Percentiles rank a stretch among this genome's conserved stretches.
These are phyloP conservation scores for Agrocybe praecox DNA, from an alignment of 768 basidiomycete genomes.

Conservation along the genomic window DNA sequence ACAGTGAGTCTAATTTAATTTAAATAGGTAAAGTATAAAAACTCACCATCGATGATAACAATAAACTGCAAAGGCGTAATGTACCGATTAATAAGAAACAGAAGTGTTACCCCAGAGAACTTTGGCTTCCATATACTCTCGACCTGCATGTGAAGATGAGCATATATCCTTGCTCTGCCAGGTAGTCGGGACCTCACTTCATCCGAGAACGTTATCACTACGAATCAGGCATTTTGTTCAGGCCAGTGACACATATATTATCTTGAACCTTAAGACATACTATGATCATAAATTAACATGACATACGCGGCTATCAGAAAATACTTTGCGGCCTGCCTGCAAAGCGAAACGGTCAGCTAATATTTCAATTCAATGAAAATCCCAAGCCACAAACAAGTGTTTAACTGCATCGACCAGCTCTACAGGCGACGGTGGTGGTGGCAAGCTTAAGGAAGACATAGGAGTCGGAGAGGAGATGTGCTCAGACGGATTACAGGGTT, in stretches of 20 bases:
- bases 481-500: neutral
- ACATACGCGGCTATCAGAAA: conserved; percentile 20
- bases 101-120: conserved; percentile 22
- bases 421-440: neutral
- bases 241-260: neutral
- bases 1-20: neutral
- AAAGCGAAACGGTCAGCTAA: neutral
- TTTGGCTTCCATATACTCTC: conserved; percentile 29
- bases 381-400: neutral
- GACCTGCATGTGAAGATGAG: conserved; percentile 16
- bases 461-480: neutral
- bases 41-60: conserved; percentile 15
- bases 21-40: neutral
- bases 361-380: neutral
- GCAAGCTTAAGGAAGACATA: neutral
- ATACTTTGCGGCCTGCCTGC: conserved; percentile 21
- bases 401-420: neutral
- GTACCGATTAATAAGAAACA: conserved; percentile 35
- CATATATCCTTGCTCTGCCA: neutral
- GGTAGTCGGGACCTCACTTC: neutral
- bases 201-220: neutral
- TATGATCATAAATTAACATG: conserved; percentile 20
- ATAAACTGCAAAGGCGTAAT: conserved; percentile 28
- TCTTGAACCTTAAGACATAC: conserved; percentile 10
- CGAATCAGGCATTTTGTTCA: neutral